Evolutionary conservation across 306 rosid species (phyloP).

Genomic region (Cucurbita ficifolia): DNA sequence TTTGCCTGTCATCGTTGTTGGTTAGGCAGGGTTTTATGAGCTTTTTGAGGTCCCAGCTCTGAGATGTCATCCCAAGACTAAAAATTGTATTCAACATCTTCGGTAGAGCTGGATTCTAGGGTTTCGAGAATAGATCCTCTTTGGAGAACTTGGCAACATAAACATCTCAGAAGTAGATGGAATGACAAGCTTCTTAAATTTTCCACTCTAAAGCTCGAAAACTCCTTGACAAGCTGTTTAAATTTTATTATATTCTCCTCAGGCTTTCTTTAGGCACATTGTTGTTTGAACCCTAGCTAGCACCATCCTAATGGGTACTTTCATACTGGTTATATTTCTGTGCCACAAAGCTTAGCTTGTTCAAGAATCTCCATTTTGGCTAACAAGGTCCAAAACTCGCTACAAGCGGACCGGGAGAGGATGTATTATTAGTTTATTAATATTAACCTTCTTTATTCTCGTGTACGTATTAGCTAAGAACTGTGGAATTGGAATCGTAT

Average conservation of each 20-base stretch:
- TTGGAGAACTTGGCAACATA: not conserved
- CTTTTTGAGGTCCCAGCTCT: not conserved
- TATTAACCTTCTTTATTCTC: not conserved
- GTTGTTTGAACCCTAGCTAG: not conserved
- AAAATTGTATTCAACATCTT: not conserved
- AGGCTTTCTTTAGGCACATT: not conserved
- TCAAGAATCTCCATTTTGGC: not conserved
- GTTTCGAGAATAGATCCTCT: not conserved
- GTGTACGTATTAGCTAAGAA: not conserved
- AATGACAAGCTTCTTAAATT: not conserved
- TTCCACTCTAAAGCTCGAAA: not conserved
- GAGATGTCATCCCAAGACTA: not conserved
- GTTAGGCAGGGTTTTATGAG: not conserved
- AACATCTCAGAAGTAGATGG: not conserved
- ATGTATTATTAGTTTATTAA: not conserved
- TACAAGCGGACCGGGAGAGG: not conserved
- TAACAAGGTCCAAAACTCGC: not conserved
- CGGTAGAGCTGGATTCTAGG: not conserved
- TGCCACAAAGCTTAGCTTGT: not conserved
- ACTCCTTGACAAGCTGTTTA: not conserved
- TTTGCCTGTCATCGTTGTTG: not conserved
- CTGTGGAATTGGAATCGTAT: not conserved
- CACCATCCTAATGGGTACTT: not conserved
- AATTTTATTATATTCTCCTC: not conserved
- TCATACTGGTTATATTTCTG: not conserved